phyloP scores from a whole-genome alignment of 2,329 filamentous ascomycete genomes.

The Colletotrichum limetticola region DNA sequence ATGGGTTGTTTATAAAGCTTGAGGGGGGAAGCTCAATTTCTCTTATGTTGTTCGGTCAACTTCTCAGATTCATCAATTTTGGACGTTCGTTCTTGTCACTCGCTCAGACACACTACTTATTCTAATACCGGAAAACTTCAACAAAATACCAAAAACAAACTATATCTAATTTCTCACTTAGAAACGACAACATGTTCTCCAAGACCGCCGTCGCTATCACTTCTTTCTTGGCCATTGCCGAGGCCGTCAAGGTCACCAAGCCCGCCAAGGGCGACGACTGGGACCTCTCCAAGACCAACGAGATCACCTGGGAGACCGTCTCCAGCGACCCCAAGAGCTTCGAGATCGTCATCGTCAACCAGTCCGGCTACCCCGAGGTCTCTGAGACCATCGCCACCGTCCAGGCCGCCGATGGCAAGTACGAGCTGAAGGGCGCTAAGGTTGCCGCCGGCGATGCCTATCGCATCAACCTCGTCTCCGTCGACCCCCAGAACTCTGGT shows the following conservation, averaged over 20 bases:
- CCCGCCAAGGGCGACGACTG: constrained; percentile 30
- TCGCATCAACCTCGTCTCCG: constrained; percentile 33
- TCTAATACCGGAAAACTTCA: constrained; percentile 8
- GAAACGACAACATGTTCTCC: constrained; percentile 31
- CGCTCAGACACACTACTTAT: constrained; percentile 27
- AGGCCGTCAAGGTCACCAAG: constrained; percentile 30
- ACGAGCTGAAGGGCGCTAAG: constrained; percentile 24
- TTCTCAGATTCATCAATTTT: constrained; percentile 24
- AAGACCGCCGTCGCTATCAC: constrained; percentile 29
- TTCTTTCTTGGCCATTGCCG: constrained; percentile 23
- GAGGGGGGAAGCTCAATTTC: constrained; percentile 9
- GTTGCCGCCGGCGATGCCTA: constrained; percentile 2
- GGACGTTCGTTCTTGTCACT: constrained; percentile 33
- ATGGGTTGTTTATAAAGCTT: constrained; percentile 32
- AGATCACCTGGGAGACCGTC: constrained; percentile 30
- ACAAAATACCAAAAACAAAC: background rate
- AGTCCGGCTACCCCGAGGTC: constrained; percentile 13
- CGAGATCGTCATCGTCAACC: constrained; percentile 31
- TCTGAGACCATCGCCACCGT: constrained; percentile 20
- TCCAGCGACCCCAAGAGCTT: constrained; percentile 21
- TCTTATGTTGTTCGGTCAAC: background rate
- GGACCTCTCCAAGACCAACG: constrained; percentile 31
- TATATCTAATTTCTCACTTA: background rate
- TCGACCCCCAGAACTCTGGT: constrained; percentile 26
- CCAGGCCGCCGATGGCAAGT: constrained; percentile 33